Conservation (phyloP, 1,284 basidiomycete genomes). For the Ganoderma sinense region DNA sequence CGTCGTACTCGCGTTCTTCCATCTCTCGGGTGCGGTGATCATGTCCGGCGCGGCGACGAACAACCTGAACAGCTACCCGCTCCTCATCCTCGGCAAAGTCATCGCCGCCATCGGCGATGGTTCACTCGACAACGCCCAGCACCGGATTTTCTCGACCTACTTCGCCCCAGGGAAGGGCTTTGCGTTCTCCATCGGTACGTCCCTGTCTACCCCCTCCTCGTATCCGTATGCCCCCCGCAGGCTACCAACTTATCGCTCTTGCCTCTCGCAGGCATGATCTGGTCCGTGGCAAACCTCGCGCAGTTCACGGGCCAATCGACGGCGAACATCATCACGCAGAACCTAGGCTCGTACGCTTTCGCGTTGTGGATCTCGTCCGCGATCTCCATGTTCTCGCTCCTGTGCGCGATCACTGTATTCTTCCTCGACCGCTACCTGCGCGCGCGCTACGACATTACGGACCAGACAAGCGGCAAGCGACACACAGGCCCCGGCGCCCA, state of each 20-base stretch:
- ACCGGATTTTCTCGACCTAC: slow-evolving; percentile 55
- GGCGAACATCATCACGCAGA: slow-evolving; percentile 47
- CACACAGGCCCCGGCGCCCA: slow-evolving; percentile 41
- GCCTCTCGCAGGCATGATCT: slow-evolving; percentile 34
- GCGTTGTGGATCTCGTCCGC: slow-evolving; percentile 52
- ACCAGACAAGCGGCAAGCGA: slow-evolving; percentile 46
- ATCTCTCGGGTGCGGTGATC: slow-evolving; percentile 44
- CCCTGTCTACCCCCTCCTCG: neutral
- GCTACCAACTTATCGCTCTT: neutral
- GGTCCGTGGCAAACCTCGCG: slow-evolving; percentile 51
- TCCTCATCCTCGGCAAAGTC: slow-evolving; percentile 52
- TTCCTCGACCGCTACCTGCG: slow-evolving; percentile 50
- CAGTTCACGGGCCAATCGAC: slow-evolving; percentile 51
- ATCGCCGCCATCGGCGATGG: slow-evolving; percentile 54
- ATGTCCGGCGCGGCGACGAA: slow-evolving; percentile 52
- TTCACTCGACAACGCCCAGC: slow-evolving; percentile 54
- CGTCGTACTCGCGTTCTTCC: slow-evolving; percentile 46
- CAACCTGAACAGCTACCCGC: slow-evolving; percentile 48
- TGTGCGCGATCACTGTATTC: slow-evolving; percentile 47
- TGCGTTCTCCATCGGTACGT: slow-evolving; percentile 49
- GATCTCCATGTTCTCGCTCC: slow-evolving; percentile 49
- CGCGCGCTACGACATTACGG: slow-evolving; percentile 45
- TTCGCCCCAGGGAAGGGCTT: slow-evolving; percentile 52
- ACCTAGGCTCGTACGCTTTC: slow-evolving; percentile 51
- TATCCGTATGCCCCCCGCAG: slow-evolving; percentile 2